Evolutionary conservation across 306 rosid species (phyloP), one percentile per base, ranked within the genome.

Genomic region (Prunus mume): DNA sequence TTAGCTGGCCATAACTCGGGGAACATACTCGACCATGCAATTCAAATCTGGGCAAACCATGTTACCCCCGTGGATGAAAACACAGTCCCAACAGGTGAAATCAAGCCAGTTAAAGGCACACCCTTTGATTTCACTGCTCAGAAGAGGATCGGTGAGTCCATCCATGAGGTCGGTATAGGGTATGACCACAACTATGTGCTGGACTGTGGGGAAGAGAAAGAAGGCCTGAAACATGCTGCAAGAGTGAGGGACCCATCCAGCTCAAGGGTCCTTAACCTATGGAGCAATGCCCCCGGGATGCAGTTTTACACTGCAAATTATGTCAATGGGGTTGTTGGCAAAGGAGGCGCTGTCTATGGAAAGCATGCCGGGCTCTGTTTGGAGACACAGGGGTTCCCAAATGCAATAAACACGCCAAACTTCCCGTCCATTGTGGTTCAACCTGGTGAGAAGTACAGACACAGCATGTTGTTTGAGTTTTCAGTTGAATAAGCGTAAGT

Each of bases 311-410:
- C 99, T 0, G 99, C 81, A 17, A 95, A 95, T 80, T 95, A 90
- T 68, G 99, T 95, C 10, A 6, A 84, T 19, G 91, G 91, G 2
- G 79, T 95, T 25, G 11, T 30, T 0, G 99, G 99, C 47, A 95
- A 95, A 87, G 88, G 73, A 79, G 92, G 89, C 1, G 90, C 96
- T 12, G 82, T 85, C 46, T 95, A 92, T 65, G 91, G 75, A 76
- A 95, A 95, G 87, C 97, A 95, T 72, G 87, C 92, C 0, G 99
- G 91, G 52, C 84, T 95, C 18, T 95, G 99, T 74, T 72, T 95
- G 80, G 99, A 95, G 93, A 95, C 99, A 1, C 99, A 95, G 60
- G 99, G 97, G 25, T 92, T 90, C 82, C 99, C 99, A 7, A 84
- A 95, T 78, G 97, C 98, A 28, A 64, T 93, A 24, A 91, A 93